phyloP scores from a whole-genome alignment of 1,284 basidiomycete species.

The Ceratobasidium theobromae region DNA sequence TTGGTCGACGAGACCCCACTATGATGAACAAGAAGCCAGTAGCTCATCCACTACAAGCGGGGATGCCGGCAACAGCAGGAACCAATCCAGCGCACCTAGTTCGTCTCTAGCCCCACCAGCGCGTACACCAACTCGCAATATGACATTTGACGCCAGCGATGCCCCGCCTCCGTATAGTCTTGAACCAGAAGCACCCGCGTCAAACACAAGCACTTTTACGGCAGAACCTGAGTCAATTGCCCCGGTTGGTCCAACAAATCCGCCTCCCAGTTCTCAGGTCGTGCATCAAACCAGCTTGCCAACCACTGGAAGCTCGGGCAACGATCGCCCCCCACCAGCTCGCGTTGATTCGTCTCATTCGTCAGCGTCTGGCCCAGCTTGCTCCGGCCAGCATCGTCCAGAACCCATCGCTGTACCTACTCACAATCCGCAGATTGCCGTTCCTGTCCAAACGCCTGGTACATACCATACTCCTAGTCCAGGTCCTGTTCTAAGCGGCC shows the following conservation, averaged over 20 bases:
- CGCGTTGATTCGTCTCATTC: constrained; percentile 10
- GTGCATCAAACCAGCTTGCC: not conserved
- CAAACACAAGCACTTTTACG: not conserved
- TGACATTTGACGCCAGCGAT: constrained; percentile 51
- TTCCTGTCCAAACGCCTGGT: constrained; percentile 4
- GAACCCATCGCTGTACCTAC: constrained; percentile 4
- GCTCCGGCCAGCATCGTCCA: constrained; percentile 11
- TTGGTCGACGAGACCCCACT: constrained; percentile 62
- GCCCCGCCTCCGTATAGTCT: constrained; percentile 70
- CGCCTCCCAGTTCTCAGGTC: not conserved
- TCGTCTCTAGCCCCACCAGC: not conserved
- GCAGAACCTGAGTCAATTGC: constrained; percentile 15
- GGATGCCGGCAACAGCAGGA: constrained; percentile 32
- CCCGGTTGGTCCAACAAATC: not conserved
- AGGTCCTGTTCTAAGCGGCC: not conserved
- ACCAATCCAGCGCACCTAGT: not conserved
- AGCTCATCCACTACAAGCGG: constrained; percentile 38
- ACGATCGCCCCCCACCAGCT: not conserved
- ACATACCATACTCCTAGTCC: not conserved
- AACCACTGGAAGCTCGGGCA: too few species aligned
- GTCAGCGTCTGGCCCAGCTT: not conserved
- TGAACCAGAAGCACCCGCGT: constrained; percentile 48
- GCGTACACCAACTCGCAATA: constrained; percentile 21
- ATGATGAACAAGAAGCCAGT: constrained; percentile 46
- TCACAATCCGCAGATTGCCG: not conserved